Evolutionary conservation across 2,329 filamentous ascomycete genomes (phyloP).

Genomic region (Arthroderma uncinatum): DNA sequence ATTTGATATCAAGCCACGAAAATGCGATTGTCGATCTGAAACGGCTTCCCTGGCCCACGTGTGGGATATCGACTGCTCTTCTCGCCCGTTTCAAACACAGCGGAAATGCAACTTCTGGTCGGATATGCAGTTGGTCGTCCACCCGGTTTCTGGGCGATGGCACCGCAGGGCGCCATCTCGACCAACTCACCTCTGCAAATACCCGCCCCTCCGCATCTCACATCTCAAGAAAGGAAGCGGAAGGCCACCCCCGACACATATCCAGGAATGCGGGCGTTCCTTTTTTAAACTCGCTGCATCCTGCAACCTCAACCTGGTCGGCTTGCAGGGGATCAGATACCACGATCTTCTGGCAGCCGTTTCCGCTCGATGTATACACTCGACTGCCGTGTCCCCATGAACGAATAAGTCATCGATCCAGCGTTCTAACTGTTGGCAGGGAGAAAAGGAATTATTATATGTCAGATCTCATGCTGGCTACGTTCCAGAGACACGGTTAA

Average conservation of each 20-base stretch:
- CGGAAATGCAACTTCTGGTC: background rate
- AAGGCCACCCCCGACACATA: background rate
- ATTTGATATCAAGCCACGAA: background rate
- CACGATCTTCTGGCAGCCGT: too few species aligned
- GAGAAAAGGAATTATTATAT: background rate
- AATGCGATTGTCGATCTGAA: background rate
- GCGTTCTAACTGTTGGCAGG: background rate
- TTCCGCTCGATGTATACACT: background rate
- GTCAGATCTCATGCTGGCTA: background rate
- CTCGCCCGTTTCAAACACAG: background rate
- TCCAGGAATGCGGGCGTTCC: background rate
- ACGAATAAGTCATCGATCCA: background rate
- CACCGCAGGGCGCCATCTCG: background rate
- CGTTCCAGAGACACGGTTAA: background rate
- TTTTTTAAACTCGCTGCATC: background rate
- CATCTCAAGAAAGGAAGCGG: background rate
- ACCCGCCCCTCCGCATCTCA: background rate
- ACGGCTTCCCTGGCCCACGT: background rate
- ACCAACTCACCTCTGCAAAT: background rate
- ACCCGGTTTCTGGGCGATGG: background rate
- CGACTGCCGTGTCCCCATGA: background rate
- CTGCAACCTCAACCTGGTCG: background rate
- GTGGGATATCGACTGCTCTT: background rate
- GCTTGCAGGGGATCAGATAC: background rate
- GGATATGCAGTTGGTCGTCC: background rate